Evolutionary conservation across 208 protist genomes (phyloP).

Genomic region (Trichomonas vaginalis): DNA sequence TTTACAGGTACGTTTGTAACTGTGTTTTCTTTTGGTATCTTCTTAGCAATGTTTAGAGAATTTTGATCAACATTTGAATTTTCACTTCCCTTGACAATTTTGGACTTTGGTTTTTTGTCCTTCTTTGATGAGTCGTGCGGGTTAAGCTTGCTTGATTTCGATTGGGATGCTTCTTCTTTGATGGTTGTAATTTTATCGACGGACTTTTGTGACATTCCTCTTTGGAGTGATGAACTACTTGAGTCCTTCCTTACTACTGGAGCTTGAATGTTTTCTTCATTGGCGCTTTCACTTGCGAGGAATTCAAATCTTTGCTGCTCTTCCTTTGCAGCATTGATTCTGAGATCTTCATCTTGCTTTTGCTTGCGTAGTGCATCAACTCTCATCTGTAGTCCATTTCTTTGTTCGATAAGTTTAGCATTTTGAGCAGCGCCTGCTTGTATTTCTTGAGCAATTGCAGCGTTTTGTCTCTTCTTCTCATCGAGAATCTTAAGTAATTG

Average conservation of each 20-base stretch:
- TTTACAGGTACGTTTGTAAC: background rate
- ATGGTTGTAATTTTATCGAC: too few species aligned
- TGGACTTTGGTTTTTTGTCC: background rate
- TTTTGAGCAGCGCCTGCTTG: background rate
- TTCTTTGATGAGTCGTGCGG: too few species aligned
- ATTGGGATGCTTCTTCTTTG: background rate
- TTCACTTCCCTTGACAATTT: background rate
- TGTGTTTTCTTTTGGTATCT: background rate
- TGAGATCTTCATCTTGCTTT: background rate
- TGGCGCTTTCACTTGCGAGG: background rate
- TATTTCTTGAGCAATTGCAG: background rate
- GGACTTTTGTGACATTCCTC: too few species aligned
- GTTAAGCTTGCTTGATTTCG: too few species aligned
- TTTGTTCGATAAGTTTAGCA: background rate
- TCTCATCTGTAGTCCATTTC: background rate
- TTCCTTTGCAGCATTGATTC: background rate
- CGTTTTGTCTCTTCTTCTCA: background rate
- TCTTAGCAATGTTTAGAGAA: background rate
- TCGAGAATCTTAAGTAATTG: background rate
- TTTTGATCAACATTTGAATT: background rate
- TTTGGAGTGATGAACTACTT: too few species aligned
- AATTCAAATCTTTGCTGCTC: background rate
- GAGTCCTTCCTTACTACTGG: background rate
- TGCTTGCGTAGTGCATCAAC: background rate
- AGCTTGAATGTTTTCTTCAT: background rate